phyloP scores from a whole-genome alignment of 2,329 filamentous ascomycete genomes.

The Myriangium duriaei region DNA sequence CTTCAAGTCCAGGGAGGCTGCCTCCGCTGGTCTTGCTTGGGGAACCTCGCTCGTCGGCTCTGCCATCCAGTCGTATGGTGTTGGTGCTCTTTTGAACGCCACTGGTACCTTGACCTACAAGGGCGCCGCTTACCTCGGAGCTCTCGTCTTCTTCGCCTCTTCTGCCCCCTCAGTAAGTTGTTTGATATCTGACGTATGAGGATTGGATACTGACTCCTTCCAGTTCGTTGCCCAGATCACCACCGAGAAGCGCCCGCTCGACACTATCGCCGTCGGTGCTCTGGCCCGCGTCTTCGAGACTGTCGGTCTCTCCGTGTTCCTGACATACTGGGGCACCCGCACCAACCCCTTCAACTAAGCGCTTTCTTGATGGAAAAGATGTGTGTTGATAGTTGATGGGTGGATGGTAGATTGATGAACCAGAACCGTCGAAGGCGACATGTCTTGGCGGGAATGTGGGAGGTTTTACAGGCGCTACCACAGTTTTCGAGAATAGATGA shows the following conservation, averaged over 20 bases:
- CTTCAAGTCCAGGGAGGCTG: constrained; percentile 81
- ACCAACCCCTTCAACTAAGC: constrained; percentile 79
- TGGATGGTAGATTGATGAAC: too few species aligned
- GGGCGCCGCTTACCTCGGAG: constrained; percentile 86
- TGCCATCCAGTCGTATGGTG: constrained; percentile 45
- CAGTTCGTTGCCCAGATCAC: constrained; percentile 79
- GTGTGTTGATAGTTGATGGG: background rate
- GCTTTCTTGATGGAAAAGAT: constrained; percentile 11
- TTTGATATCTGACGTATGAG: background rate
- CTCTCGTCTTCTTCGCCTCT: constrained; percentile 81
- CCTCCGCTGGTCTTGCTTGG: constrained; percentile 76
- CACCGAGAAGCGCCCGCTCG: constrained; percentile 81
- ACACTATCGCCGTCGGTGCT: constrained; percentile 76
- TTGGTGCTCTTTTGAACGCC: constrained; percentile 53
- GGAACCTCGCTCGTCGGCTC: constrained; percentile 83
- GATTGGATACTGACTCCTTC: constrained; percentile 15
- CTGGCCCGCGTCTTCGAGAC: constrained; percentile 85
- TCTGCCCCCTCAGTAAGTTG: constrained; percentile 69
- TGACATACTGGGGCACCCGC: constrained; percentile 95
- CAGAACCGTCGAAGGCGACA: too few species aligned
- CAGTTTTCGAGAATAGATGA: too few species aligned
- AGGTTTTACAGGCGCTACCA: too few species aligned
- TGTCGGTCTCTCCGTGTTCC: constrained; percentile 76
- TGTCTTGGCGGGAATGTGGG: too few species aligned
- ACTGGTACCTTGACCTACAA: constrained; percentile 94